Percentiles rank a stretch among this genome's conserved stretches.
These are phyloP conservation scores for Vanrija humicola DNA, from an alignment of 1,284 basidiomycete genomes.

Conservation along the genomic window DNA sequence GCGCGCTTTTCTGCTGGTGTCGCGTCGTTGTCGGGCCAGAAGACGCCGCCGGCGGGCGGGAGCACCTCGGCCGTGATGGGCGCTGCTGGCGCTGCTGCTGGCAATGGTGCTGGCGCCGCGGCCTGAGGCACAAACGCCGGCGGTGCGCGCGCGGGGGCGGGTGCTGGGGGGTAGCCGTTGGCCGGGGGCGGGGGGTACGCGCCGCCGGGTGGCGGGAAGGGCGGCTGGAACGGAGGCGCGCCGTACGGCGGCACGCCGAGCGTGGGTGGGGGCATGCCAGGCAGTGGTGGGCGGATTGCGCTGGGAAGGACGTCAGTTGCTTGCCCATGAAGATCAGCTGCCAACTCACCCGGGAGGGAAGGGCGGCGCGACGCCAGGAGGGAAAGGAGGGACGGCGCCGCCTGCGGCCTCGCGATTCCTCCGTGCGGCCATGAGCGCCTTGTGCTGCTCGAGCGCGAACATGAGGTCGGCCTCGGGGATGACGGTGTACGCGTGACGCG, in stretches of 20 bases:
- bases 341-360: slow-evolving; percentile 36
- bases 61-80: slow-evolving; percentile 17
- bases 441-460: slow-evolving; percentile 82
- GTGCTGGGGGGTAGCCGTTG: slow-evolving; percentile 21
- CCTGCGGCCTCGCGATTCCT: slow-evolving; percentile 36
- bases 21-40: slow-evolving; percentile 47
- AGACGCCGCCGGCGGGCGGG: slow-evolving; percentile 46
- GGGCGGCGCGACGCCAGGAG: slow-evolving; percentile 49
- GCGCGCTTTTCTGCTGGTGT: slow-evolving; percentile 65
- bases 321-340: slow-evolving; percentile 14
- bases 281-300: slow-evolving; percentile 18
- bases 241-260: slow-evolving; percentile 15
- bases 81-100: slow-evolving; percentile 2
- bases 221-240: slow-evolving; percentile 24
- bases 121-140: slow-evolving; percentile 22
- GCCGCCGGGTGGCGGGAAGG: slow-evolving; percentile 23
- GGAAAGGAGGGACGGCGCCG: slow-evolving; percentile 55
- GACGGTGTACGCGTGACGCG: slow-evolving; percentile 75
- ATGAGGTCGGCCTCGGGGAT: slow-evolving; percentile 78
- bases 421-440: slow-evolving; percentile 77
- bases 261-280: slow-evolving; percentile 34
- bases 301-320: slow-evolving; percentile 36
- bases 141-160: slow-evolving; percentile 27
- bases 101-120: slow-evolving; percentile 6
- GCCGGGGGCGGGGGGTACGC: slow-evolving; percentile 26